Conservation (phyloP, 169 alveolate species). For the Cryptosporidium sp. region DNA sequence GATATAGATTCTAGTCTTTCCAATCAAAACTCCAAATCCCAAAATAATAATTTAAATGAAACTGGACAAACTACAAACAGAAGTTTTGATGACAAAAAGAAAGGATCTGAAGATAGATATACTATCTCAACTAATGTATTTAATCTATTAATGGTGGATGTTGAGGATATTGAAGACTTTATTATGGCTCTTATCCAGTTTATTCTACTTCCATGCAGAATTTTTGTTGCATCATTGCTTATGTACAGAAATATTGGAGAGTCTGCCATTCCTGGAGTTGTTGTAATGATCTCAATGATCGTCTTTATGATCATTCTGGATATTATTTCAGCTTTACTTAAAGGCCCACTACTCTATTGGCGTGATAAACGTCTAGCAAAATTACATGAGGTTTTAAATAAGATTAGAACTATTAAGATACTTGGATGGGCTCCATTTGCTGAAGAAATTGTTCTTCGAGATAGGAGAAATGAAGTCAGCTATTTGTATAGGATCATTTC, state of each 20-base stretch:
- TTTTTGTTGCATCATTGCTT: slow-evolving; percentile 46
- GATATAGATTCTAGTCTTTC: neutral
- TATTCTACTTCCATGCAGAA: slow-evolving; percentile 53
- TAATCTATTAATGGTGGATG: slow-evolving; percentile 67
- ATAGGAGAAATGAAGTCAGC: slow-evolving; percentile 19
- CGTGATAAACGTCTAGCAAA: slow-evolving; percentile 54
- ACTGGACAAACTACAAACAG: neutral
- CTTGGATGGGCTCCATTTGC: slow-evolving; percentile 69
- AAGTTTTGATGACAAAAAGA: neutral
- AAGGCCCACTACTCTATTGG: slow-evolving; percentile 62
- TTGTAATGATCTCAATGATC: slow-evolving; percentile 52
- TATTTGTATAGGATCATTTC: slow-evolving; percentile 40
- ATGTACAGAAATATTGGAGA: slow-evolving; percentile 58
- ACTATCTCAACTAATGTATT: slow-evolving; percentile 54
- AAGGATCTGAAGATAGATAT: neutral
- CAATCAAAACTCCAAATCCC: neutral
- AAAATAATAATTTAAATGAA: neutral
- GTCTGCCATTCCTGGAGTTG: slow-evolving; percentile 73
- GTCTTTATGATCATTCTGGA: slow-evolving; percentile 48
- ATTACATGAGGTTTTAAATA: slow-evolving; percentile 44
- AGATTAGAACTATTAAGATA: slow-evolving; percentile 44
- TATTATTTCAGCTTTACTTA: slow-evolving; percentile 32
- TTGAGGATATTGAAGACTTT: slow-evolving; percentile 67
- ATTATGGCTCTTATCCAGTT: slow-evolving; percentile 67
- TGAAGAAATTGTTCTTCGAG: slow-evolving; percentile 45